phyloP scores from a whole-genome alignment of 1,139 yeast species.

The Spencermartinsiella ligniputridi region DNA sequence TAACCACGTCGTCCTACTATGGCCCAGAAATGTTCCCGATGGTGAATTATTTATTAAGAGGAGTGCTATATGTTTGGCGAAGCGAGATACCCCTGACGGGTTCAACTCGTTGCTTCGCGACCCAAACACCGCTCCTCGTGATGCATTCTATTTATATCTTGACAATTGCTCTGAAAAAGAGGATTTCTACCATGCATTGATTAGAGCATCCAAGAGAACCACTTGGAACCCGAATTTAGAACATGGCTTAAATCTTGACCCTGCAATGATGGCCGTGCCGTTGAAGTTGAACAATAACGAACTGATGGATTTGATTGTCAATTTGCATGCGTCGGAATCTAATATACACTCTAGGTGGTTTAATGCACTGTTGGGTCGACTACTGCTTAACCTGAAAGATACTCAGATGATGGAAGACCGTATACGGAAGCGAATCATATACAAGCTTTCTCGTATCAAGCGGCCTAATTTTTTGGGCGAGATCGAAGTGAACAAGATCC shows the following conservation, averaged over 20 bases:
- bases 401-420: constrained; percentile 61
- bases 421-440: constrained; percentile 56
- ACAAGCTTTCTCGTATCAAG: constrained; percentile 72
- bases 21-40: constrained; percentile 77
- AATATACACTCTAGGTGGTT: constrained; percentile 85
- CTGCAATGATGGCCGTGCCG: constrained; percentile 62
- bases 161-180: constrained; percentile 80
- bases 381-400: constrained; percentile 69
- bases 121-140: constrained; percentile 42
- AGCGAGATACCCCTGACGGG: constrained; percentile 16
- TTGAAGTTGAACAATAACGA: constrained; percentile 67
- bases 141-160: constrained; percentile 67
- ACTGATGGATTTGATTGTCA: constrained; percentile 68
- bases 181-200: constrained; percentile 83
- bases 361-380: constrained; percentile 77
- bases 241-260: constrained; percentile 26
- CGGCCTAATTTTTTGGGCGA: constrained; percentile 86
- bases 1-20: constrained; percentile 66
- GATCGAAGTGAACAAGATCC: constrained; percentile 65
- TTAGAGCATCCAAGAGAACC: constrained; percentile 60
- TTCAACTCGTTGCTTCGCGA: constrained; percentile 17
- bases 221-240: constrained; percentile 57
- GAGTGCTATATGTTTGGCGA: constrained; percentile 64
- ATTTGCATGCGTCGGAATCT: constrained; percentile 75
- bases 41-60: constrained; percentile 75